A percentile compares a stretch with the other conserved stretches of the same genome.
Evolutionary conservation across 2,329 filamentous ascomycete species (phyloP).

Genomic region (Cadophora gregata): DNA sequence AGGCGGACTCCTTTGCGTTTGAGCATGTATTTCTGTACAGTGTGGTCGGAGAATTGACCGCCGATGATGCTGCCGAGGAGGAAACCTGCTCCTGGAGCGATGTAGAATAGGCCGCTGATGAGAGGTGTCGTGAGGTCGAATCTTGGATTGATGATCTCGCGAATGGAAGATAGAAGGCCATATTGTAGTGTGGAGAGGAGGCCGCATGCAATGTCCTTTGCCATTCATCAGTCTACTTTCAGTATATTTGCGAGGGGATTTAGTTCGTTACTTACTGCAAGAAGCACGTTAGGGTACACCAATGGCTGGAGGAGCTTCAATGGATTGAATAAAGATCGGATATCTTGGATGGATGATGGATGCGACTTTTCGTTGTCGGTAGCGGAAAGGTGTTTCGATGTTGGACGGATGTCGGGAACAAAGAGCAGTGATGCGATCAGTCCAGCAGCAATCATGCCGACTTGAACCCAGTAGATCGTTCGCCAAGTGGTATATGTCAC

Average conservation of each 20-base stretch:
- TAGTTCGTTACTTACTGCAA: not conserved
- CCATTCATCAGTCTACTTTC: not conserved
- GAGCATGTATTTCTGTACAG: slow-evolving; percentile 49
- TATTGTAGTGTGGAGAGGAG: slow-evolving; percentile 49
- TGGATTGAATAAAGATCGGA: slow-evolving; percentile 7
- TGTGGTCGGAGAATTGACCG: slow-evolving; percentile 53
- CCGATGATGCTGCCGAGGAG: slow-evolving; percentile 69
- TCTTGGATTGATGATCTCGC: slow-evolving; percentile 72
- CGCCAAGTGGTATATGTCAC: slow-evolving; percentile 43
- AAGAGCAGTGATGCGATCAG: slow-evolving; percentile 42
- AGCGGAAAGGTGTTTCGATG: not conserved
- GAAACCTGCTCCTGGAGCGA: slow-evolving; percentile 71
- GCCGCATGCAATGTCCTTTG: slow-evolving; percentile 29
- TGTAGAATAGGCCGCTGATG: slow-evolving; percentile 70
- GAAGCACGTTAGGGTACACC: slow-evolving; percentile 7
- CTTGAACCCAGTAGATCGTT: slow-evolving; percentile 45
- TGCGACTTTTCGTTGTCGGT: not conserved
- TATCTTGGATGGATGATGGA: not conserved
- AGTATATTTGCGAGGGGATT: not conserved
- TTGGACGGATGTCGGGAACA: slow-evolving; percentile 30
- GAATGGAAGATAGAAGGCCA: slow-evolving; percentile 64
- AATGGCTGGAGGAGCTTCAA: not conserved
- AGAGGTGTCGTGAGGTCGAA: slow-evolving; percentile 68
- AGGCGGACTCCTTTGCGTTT: slow-evolving; percentile 45
- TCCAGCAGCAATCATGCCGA: slow-evolving; percentile 41